These are phyloP conservation scores for Chionographis japonica DNA, from an alignment of 106 monocot genomes.

Conservation along the genomic window DNA sequence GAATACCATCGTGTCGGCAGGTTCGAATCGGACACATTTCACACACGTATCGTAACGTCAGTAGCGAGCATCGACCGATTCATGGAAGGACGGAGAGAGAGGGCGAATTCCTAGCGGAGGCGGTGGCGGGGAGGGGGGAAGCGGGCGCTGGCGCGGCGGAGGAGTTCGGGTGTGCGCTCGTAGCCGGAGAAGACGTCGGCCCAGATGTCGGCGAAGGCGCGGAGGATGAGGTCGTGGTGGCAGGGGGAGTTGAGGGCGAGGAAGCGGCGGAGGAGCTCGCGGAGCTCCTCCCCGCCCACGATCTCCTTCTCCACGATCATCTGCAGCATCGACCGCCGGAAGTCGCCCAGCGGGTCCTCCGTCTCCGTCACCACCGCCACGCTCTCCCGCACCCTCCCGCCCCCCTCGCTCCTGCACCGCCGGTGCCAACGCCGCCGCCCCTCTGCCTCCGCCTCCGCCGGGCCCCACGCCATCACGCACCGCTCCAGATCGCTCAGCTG, in stretches of 20 bases:
- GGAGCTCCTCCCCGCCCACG: constrained; percentile 30
- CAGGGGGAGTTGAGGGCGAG: constrained; percentile 52
- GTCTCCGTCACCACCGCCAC: constrained; percentile 65
- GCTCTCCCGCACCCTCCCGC: constrained; percentile 34
- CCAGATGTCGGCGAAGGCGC: constrained; percentile 83
- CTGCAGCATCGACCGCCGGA: constrained; percentile 64
- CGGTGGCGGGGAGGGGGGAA: neutral
- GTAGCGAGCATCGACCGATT: no score
- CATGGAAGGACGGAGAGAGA: no score
- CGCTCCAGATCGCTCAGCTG: constrained; percentile 61
- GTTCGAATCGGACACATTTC: no score
- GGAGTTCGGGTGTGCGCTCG: constrained; percentile 16
- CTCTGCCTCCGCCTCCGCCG: neutral
- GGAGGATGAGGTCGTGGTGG: constrained; percentile 62
- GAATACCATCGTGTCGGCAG: no score
- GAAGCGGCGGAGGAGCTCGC: constrained; percentile 41
- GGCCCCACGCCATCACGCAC: constrained; percentile 30
- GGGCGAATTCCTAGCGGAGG: neutral
- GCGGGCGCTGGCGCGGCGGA: neutral
- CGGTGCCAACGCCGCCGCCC: neutral
- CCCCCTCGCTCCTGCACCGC: constrained; percentile 16
- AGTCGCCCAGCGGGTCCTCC: constrained; percentile 53
- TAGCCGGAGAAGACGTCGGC: constrained; percentile 48
- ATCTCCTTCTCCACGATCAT: constrained; percentile 84
- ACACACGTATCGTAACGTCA: no score